These are phyloP conservation scores for Ophiostoma sp. DNA, from an alignment of 2,329 filamentous ascomycete species.

Conservation along the genomic window DNA sequence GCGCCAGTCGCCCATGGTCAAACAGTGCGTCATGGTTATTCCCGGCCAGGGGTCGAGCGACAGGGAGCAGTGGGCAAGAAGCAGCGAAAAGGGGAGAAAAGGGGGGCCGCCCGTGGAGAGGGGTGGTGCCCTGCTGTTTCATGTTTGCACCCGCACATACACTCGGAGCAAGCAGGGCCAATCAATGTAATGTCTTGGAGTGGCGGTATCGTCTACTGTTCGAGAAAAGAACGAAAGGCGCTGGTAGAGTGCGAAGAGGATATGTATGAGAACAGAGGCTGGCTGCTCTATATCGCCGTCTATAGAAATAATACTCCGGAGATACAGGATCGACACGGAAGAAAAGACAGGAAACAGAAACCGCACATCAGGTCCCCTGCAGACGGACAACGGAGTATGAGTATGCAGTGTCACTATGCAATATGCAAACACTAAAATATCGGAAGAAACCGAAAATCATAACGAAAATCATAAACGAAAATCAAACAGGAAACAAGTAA, in stretches of 20 bases:
- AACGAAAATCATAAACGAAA: slow-evolving; percentile 8
- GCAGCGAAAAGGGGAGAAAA: slow-evolving; percentile 2
- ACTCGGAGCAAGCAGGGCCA: neutral
- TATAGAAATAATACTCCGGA: too few species aligned
- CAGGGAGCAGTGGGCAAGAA: neutral
- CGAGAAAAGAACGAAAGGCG: neutral
- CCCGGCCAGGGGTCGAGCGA: neutral
- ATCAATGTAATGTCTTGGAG: slow-evolving; percentile 1
- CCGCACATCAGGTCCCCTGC: neutral
- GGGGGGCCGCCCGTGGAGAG: slow-evolving; percentile 5
- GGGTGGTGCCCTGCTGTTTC: slow-evolving; percentile 4
- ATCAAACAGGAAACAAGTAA: slow-evolving; percentile 3
- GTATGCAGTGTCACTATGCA: neutral
- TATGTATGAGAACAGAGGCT: neutral
- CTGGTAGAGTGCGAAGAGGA: neutral
- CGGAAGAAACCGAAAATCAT: neutral
- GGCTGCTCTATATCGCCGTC: neutral
- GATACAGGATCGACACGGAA: too few species aligned
- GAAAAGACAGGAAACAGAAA: neutral
- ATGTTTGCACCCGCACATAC: neutral
- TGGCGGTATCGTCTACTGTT: slow-evolving; percentile 1
- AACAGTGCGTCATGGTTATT: neutral
- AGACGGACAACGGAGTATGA: neutral
- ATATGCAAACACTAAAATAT: neutral
- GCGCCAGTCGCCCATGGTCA: slow-evolving; percentile 2